A percentile compares a stretch with the other conserved stretches of the same genome.
phyloP scores from a whole-genome alignment of 805 yeast genomes.

The Wickerhamiella qilinensis region DNA sequence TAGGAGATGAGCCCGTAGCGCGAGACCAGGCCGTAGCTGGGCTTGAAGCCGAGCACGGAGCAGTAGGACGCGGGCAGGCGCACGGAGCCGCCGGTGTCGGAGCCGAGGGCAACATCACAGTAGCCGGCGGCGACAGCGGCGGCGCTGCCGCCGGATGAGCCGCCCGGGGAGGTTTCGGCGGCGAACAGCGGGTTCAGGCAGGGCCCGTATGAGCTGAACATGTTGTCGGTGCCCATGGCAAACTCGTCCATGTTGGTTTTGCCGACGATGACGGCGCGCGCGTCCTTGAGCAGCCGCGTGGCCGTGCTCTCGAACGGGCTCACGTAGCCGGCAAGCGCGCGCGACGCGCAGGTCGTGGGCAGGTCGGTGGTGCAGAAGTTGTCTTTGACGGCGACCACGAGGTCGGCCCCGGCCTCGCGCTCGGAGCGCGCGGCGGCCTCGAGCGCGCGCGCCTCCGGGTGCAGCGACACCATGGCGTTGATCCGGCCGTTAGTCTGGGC shows the following conservation, averaged over 20 bases:
- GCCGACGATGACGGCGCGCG: conserved; percentile 44
- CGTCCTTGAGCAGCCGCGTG: conserved; percentile 32
- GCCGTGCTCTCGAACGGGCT: conserved; percentile 80
- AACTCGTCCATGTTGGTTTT: conserved; percentile 92
- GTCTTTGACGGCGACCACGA: conserved; percentile 50
- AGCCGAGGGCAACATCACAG: conserved; percentile 68
- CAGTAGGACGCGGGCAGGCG: conserved; percentile 84
- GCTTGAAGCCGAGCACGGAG: conserved; percentile 77
- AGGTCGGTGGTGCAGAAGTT: conserved; percentile 51
- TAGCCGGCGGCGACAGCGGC: conserved; percentile 67
- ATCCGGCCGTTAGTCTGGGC: conserved; percentile 13
- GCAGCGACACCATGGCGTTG: conserved; percentile 19
- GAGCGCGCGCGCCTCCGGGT: conserved; percentile 8
- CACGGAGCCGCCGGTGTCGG: conserved; percentile 96
- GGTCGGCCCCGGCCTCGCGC: conserved; percentile 2
- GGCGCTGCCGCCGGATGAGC: conserved; percentile 94
- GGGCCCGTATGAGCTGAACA: conserved; percentile 21
- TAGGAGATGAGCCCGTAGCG: conserved; percentile 86
- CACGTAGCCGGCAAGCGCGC: conserved; percentile 36
- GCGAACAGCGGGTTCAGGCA: conserved; percentile 29
- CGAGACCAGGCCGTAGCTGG: conserved; percentile 81
- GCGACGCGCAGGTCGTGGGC: conserved; percentile 70
- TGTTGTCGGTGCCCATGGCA: conserved; percentile 68
- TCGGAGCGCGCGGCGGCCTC: conserved; percentile 4
- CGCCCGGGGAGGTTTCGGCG: conserved; percentile 47